Evolutionary conservation across 202 grass and related monocot genomes (phyloP).

Genomic region (Dendrocalamus latiflorus): DNA sequence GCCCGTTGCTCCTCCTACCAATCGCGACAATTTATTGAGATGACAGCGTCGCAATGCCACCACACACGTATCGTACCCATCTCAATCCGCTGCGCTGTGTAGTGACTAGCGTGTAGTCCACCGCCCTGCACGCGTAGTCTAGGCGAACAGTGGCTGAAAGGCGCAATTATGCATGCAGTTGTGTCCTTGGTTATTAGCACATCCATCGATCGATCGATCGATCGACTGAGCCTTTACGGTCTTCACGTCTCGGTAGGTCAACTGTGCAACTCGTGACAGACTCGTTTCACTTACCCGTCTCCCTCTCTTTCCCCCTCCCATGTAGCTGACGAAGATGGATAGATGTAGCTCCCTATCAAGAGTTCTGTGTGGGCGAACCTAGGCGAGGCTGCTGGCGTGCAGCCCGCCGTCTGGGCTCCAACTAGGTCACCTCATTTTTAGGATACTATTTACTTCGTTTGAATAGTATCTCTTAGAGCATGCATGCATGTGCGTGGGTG

Average conservation of each 20-base stretch:
- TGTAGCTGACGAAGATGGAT: background rate
- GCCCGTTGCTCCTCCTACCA: background rate
- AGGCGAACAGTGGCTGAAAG: background rate
- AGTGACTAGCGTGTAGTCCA: too few species aligned
- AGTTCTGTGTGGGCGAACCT: background rate
- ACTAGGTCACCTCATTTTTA: too few species aligned
- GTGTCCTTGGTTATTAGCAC: background rate
- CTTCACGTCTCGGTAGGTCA: constrained; percentile 13
- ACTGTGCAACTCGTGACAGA: constrained; percentile 20
- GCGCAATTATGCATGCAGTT: background rate
- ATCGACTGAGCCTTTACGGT: background rate
- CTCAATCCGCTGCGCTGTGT: background rate
- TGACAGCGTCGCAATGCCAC: background rate
- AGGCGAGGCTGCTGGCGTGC: too few species aligned
- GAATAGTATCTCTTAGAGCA: too few species aligned
- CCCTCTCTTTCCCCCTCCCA: background rate
- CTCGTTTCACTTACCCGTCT: background rate
- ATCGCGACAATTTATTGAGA: background rate
- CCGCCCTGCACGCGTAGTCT: background rate
- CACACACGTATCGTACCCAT: background rate
- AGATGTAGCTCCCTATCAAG: background rate
- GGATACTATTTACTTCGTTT: too few species aligned
- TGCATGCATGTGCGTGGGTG: too few species aligned
- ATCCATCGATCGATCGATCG: background rate
- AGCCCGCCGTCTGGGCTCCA: too few species aligned